A percentile compares a stretch with the other conserved stretches of the same genome.
Conservation (phyloP, 257 asterid species). For the Lycium barbarum region DNA sequence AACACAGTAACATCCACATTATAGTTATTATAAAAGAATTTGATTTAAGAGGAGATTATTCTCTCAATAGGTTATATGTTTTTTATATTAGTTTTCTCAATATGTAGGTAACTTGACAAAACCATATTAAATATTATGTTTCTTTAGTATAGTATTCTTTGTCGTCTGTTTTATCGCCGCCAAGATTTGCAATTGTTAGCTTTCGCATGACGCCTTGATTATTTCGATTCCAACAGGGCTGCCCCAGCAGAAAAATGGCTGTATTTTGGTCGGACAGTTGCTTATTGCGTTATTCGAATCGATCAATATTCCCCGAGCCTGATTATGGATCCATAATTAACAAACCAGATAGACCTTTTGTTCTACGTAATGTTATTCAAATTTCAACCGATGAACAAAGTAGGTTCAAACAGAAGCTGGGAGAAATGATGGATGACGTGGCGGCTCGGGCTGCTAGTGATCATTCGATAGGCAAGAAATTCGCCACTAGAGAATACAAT, state of each 20-base stretch:
- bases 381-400: not conserved
- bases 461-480: not conserved
- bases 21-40: too few relatives aligned
- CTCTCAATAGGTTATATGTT: too few relatives aligned
- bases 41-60: too few relatives aligned
- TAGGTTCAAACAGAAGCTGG: not conserved
- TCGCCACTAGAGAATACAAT: not conserved
- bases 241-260: not conserved
- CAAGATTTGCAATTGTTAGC: too few relatives aligned
- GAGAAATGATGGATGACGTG: not conserved
- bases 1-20: too few relatives aligned
- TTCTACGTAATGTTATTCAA: accelerated
- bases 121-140: too few relatives aligned
- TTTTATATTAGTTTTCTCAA: too few relatives aligned
- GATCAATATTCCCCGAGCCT: not conserved
- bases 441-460: not conserved
- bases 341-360: not conserved
- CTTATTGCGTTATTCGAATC: not conserved
- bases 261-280: not conserved
- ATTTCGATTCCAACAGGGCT: not conserved
- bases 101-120: too few relatives aligned
- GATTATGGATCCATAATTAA: not conserved
- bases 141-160: too few relatives aligned
- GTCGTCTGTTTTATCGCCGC: too few relatives aligned
- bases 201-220: too few relatives aligned